Conservation (phyloP, 208 protist species). For the Angomonas ambiguus region DNA sequence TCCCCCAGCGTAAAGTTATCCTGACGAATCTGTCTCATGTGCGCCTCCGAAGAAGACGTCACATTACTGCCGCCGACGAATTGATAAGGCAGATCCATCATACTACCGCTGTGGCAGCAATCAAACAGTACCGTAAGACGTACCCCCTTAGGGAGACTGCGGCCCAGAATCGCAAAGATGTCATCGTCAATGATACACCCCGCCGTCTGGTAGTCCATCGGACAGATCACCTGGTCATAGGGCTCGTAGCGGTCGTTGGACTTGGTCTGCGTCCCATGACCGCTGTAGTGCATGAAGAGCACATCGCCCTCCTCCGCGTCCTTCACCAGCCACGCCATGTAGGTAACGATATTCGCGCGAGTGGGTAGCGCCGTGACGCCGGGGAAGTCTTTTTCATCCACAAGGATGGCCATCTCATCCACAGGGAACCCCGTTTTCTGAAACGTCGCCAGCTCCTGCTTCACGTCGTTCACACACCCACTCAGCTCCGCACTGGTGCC, state of each 20-base stretch:
- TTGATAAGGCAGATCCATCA: conserved; percentile 62
- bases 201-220: conserved; percentile 43
- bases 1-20: conserved; percentile 76
- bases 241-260: conserved; percentile 50
- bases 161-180: conserved; percentile 46
- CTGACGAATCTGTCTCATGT: conserved; percentile 54
- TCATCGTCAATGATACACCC: conserved; percentile 77
- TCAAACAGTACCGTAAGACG: conserved; percentile 81
- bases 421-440: conserved; percentile 48
- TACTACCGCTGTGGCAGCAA: conserved; percentile 82
- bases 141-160: conserved; percentile 47
- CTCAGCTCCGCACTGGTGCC: conserved; percentile 44
- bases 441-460: conserved; percentile 45
- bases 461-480: conserved; percentile 74
- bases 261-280: conserved; percentile 68
- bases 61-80: conserved; percentile 52
- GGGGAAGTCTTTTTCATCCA: conserved; percentile 53
- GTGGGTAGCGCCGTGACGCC: conserved; percentile 39
- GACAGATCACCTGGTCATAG: conserved; percentile 76
- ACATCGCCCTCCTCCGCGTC: conserved; percentile 61
- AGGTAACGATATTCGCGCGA: conserved; percentile 54
- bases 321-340: conserved; percentile 70
- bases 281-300: conserved; percentile 79
- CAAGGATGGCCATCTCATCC: conserved; percentile 51
- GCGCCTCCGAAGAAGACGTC: conserved; percentile 37